phyloP scores from a whole-genome alignment of 1,284 basidiomycete genomes.

The Leccinum glutinopallens region DNA sequence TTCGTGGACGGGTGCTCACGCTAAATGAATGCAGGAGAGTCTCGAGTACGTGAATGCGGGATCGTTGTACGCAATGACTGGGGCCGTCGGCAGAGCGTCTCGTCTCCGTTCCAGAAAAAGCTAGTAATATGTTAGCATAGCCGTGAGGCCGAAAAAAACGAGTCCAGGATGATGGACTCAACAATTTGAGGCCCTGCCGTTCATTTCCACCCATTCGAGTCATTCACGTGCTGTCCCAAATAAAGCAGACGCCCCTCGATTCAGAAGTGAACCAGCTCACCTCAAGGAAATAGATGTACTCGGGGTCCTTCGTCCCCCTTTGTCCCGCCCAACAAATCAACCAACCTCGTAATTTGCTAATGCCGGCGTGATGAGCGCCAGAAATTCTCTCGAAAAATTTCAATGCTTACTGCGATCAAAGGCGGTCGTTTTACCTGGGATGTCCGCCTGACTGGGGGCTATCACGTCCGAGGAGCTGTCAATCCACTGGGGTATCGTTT shows the following conservation, averaged over 20 bases:
- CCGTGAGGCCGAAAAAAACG: conserved; percentile 16
- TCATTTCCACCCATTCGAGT: conserved; percentile 8
- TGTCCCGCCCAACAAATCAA: conserved; percentile 24
- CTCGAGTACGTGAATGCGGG: conserved; percentile 31
- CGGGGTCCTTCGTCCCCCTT: conserved; percentile 28
- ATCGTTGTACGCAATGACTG: conserved; percentile 25
- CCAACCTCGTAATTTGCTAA: conserved; percentile 10
- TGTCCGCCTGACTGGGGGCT: conserved; percentile 4
- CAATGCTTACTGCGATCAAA: conserved; percentile 11
- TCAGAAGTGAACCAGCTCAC: conserved; percentile 28
- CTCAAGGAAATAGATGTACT: conserved; percentile 11
- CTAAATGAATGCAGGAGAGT: conserved; percentile 26
- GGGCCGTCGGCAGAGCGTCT: conserved; percentile 30
- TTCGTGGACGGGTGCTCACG: conserved; percentile 22
- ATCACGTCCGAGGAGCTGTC: conserved; percentile 28
- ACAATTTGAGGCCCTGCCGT: background rate
- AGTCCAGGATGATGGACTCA: background rate
- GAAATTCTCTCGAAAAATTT: conserved; percentile 20
- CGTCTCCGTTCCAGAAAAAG: conserved; percentile 25
- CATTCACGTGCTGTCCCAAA: conserved; percentile 25
- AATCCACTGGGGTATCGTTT: conserved; percentile 6
- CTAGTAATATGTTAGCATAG: conserved; percentile 14
- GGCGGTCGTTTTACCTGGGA: conserved; percentile 20
- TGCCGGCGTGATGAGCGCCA: conserved; percentile 28
- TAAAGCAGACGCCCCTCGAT: conserved; percentile 9